These are phyloP conservation scores for Nemania sp. DNA, from an alignment of 2,329 filamentous ascomycete species.

Conservation along the genomic window DNA sequence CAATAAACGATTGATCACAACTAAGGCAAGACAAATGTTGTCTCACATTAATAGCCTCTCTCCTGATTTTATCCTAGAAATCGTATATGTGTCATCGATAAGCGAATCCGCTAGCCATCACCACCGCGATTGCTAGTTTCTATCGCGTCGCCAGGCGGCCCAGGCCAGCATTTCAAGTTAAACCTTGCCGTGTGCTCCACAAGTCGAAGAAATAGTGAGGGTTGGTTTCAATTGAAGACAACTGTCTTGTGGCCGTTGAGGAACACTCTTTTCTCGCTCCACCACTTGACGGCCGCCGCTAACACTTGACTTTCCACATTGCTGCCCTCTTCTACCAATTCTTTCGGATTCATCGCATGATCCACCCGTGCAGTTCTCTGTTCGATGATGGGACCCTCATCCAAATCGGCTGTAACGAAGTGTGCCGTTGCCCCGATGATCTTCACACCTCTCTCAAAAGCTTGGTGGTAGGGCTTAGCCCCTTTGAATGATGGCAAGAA, in stretches of 20 bases:
- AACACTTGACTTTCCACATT: constrained; percentile 84
- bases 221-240: constrained; percentile 60
- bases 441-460: constrained; percentile 83
- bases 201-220: too few relatives aligned
- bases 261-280: constrained; percentile 76
- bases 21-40: too few relatives aligned
- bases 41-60: too few relatives aligned
- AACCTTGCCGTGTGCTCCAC: too few relatives aligned
- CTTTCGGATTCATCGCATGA: constrained; percentile 75
- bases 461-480: constrained; percentile 86
- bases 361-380: constrained; percentile 78
- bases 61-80: too few relatives aligned
- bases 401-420: constrained; percentile 82
- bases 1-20: too few relatives aligned
- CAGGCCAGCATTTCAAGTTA: too few relatives aligned
- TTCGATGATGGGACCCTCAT: constrained; percentile 88
- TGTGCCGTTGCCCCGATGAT: constrained; percentile 86
- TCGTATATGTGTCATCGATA: too few relatives aligned
- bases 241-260: constrained; percentile 80
- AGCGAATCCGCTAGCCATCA: too few relatives aligned
- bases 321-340: constrained; percentile 76
- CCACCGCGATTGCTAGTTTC: too few relatives aligned
- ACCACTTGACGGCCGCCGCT: constrained; percentile 82
- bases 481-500: constrained; percentile 89
- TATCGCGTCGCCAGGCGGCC: too few relatives aligned